These are phyloP conservation scores for Penicillium sp. DNA, from an alignment of 2,329 filamentous ascomycete species.

Conservation along the genomic window DNA sequence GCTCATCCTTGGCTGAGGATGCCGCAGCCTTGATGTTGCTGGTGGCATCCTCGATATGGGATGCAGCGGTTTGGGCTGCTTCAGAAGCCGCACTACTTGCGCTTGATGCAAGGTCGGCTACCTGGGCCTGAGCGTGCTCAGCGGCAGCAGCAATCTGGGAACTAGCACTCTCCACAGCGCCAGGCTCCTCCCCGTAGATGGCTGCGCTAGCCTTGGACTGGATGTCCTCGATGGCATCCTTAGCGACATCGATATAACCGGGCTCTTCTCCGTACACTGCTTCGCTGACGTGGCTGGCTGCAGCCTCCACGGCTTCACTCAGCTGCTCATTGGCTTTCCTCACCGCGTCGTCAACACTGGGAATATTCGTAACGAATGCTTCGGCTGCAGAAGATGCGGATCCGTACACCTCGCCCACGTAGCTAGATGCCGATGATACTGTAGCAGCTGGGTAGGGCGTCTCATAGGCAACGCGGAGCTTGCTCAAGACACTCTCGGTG, in stretches of 20 bases:
- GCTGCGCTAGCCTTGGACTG: constrained; percentile 60
- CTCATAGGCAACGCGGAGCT: constrained; percentile 72
- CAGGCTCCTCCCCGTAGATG: constrained; percentile 57
- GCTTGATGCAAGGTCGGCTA: constrained; percentile 37
- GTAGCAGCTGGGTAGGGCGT: constrained; percentile 55
- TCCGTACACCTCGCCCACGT: constrained; percentile 53
- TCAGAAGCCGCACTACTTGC: constrained; percentile 40
- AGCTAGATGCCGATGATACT: constrained; percentile 56
- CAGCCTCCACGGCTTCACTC: constrained; percentile 61
- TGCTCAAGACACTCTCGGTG: constrained; percentile 76
- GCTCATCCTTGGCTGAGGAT: constrained; percentile 28
- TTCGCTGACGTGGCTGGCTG: constrained; percentile 54
- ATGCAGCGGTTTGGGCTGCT: constrained; percentile 41
- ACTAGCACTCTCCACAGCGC: constrained; percentile 40
- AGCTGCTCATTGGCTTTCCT: constrained; percentile 61
- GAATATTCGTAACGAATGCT: constrained; percentile 56
- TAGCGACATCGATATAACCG: constrained; percentile 58
- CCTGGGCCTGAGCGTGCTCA: constrained; percentile 39
- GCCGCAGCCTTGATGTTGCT: constrained; percentile 52
- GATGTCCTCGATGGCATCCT: constrained; percentile 57
- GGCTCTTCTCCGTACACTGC: constrained; percentile 60
- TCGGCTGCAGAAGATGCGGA: constrained; percentile 44
- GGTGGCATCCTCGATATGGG: constrained; percentile 51
- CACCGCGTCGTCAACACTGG: constrained; percentile 62
- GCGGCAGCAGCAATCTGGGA: constrained; percentile 35